A percentile compares a stretch with the other conserved stretches of the same genome.
Conservation (phyloP, 1,284 basidiomycete species). For the Ceratobasidium sp. region DNA sequence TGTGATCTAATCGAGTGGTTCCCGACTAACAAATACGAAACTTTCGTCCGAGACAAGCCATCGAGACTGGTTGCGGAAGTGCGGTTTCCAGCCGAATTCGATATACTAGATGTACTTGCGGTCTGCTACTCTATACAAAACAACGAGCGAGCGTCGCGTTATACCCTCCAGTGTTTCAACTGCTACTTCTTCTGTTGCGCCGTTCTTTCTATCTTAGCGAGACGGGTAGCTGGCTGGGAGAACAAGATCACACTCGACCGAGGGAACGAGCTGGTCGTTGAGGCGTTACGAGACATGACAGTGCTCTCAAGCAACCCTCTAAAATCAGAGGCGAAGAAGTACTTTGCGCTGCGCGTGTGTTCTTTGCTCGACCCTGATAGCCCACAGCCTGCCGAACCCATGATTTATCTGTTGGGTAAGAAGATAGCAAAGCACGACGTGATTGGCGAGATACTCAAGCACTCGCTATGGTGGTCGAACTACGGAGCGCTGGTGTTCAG, state of each 20-base stretch:
- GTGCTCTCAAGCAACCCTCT: not conserved
- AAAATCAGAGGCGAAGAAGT: not conserved
- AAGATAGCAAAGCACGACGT: not conserved
- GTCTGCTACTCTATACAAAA: not conserved
- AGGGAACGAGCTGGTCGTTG: not conserved
- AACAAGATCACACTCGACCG: not conserved
- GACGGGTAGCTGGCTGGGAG: not conserved
- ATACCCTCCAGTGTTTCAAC: constrained; percentile 1
- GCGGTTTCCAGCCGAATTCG: not conserved
- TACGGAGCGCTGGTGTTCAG: not conserved
- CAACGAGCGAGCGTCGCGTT: not conserved
- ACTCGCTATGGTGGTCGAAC: not conserved
- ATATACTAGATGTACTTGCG: not conserved
- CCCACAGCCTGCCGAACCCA: not conserved
- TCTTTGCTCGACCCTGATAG: not conserved
- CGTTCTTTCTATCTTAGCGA: not conserved
- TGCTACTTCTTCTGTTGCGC: not conserved
- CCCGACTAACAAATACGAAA: not conserved
- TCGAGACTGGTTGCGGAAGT: not conserved
- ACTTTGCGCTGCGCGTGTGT: not conserved
- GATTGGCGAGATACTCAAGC: not conserved
- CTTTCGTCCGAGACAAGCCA: not conserved
- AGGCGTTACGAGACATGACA: not conserved
- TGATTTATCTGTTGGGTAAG: not conserved
- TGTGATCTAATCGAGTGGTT: constrained; percentile 18